Evolutionary conservation across 768 basidiomycete species (phyloP), one percentile per base, ranked within the genome.

Genomic region (Boletus tylopilopsis): DNA sequence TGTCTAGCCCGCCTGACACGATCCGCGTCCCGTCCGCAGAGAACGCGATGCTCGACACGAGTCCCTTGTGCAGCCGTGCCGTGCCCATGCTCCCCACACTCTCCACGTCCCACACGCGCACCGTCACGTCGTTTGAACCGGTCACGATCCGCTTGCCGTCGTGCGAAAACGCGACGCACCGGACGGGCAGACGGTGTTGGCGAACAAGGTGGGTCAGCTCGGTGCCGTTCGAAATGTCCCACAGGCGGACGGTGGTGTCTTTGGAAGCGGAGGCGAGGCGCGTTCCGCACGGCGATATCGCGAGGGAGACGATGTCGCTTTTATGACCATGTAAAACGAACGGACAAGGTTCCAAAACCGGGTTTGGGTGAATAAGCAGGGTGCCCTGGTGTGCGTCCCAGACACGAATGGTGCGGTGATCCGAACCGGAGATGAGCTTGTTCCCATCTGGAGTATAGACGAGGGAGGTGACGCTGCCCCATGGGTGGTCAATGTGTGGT

Each of bases 61-160:
- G 61, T 19, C 58, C 56, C 8, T 56, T 68, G 55, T 70, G 69
- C 0, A 61, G 55, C 0, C 57, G 51, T 8, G 47, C 19, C n/a
- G 44, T 55, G 8, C 50, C 61, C 47, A 70, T 61, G 24, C 61
- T 63, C 22, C 63, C 64, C 4, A 51, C 58, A 11, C 66, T 62
- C 39, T 63, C 59, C 1, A 59, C 39, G 42, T 70, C 64, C 67
- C 67, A 70, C 4, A 69, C 54, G 29, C 65, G 67, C 25, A 70
- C 58, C 5, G 53, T 63, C 35, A 46, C 35, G 13, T 68, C 67
- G 1, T 49, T 29, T 1, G 59, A 61, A 1, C 61, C 59, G 10
- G 69, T 69, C 30, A 68, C 53, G 18, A 68, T 50, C 13, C 58
- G 59, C 43, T 53, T 50, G 1, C 67, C 63, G 25, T 69, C 58